Evolutionary conservation across 192 early-diverging fungal species (phyloP), one percentile per base, ranked within the genome.

Genomic region (Mortierella alpina): DNA sequence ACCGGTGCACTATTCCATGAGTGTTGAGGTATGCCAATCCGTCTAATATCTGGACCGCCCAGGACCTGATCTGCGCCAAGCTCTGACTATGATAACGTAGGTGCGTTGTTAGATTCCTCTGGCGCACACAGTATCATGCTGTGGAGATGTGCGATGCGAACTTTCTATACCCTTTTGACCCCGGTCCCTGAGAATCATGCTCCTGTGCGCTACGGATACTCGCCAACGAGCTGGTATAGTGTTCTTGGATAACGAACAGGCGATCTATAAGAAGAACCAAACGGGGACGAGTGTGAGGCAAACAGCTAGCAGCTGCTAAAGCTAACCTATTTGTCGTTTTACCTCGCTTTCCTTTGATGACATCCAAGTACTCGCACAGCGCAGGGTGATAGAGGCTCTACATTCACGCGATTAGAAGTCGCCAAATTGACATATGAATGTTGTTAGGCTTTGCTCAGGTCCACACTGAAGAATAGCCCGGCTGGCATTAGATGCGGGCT

Each of bases 321-420:
- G 3, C 31, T 31, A 31, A 2, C 3, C 31, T 2, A 31, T 1
- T 31, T 60, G 0, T 52, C 56, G 12, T 63, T 11, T 68, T 83
- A 88, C 89, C 88, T 66, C 89, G 82, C 58, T 90, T 89, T 59
- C 90, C 90, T 66, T 88, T 89, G 40, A 87, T 70, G 62, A 90
- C 87, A 60, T 91, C 90, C 51, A 90, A 69, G 73, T 91, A 91
- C 63, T 86, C 84, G 70, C 90, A 90, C n/a, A 91, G 51, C 50
- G 85, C 85, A n/a, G 90, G 87, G 67, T 90, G 87, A 40, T 51
- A 70, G 13, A 91, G 72, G 22, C 85, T 84, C 90, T 89, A 81
- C 56, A 57, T 18, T 46, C n/a, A 9, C 48, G 22, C 31, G 31
- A 7, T n/a, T 15, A 49, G 12, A 51, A 7, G 15, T 5, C 13